Evolutionary conservation across 352 stramenopile species (phyloP).

Genomic region (Pythium apleroticum): DNA sequence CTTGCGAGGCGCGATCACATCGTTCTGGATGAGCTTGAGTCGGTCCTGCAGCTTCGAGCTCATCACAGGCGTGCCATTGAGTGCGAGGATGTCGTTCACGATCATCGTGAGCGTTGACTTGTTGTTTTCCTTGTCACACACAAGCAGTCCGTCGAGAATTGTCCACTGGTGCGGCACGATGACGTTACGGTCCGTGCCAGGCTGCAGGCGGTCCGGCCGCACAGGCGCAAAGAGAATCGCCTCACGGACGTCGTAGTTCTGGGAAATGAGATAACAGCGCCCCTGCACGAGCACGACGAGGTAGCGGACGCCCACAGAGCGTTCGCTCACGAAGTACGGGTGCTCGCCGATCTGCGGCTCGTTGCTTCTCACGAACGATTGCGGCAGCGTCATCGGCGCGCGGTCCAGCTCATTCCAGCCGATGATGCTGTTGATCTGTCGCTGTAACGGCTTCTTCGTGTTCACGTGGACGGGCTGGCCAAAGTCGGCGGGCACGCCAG

Average conservation of each 20-base stretch:
- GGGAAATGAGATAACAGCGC: slow-evolving; percentile 79
- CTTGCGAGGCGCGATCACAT: slow-evolving; percentile 84
- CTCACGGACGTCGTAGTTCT: slow-evolving; percentile 85
- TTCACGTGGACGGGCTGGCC: slow-evolving; percentile 61
- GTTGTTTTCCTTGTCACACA: slow-evolving; percentile 75
- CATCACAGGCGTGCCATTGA: slow-evolving; percentile 85
- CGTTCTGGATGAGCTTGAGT: slow-evolving; percentile 89
- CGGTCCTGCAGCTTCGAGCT: slow-evolving; percentile 82
- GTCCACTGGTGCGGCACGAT: slow-evolving; percentile 86
- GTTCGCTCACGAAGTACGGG: slow-evolving; percentile 85
- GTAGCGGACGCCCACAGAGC: slow-evolving; percentile 76
- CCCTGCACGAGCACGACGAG: slow-evolving; percentile 76
- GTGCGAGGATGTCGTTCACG: slow-evolving; percentile 81
- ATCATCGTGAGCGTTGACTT: slow-evolving; percentile 78
- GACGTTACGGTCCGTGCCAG: slow-evolving; percentile 65
- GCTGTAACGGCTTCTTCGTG: slow-evolving; percentile 80
- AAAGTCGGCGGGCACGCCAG: slow-evolving; percentile 56
- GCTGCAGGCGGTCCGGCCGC: slow-evolving; percentile 71
- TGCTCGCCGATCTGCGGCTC: slow-evolving; percentile 77
- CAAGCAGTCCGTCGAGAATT: slow-evolving; percentile 81
- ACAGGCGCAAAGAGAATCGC: slow-evolving; percentile 77
- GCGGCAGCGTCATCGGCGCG: slow-evolving; percentile 68
- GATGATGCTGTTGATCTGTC: slow-evolving; percentile 80
- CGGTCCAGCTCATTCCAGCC: slow-evolving; percentile 77
- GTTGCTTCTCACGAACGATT: slow-evolving; percentile 71